Base-by-base conservation (phyloP, 2,329 filamentous ascomycete species). In the Corinectria fuckeliana region DNA sequence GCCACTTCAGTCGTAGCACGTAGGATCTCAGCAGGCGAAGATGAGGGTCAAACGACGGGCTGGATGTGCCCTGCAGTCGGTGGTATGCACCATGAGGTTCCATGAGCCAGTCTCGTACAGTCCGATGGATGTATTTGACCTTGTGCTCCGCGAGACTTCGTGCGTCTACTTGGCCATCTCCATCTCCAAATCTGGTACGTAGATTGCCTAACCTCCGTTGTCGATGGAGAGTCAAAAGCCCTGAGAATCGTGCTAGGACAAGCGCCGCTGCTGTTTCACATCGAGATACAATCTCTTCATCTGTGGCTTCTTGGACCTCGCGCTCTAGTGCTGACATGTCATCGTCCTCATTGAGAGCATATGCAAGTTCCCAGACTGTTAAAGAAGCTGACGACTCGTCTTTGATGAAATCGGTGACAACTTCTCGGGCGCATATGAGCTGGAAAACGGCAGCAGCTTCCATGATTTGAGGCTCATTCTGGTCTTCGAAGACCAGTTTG, bases 31-130 rank as follows among this genome's bases (percentile, higher is more conserved):
- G 51, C 0, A 75, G 67, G 1, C 72, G 67, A 7, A 75, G 62
- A 50, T 76, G 69, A 1, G 75, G 58, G 16, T 76, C 72, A 47
- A 75, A 75, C 0, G 36, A 47, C 0, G 26, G 3, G 0, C 65
- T 50, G 0, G 53, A 52, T 5, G 54, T 28, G 0, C 30, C 14
- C 0, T 61, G 28, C 1, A 75, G 55, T 3, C 61, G 64, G 2
- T 50, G 25, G 52, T 67, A 65, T 6, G 74, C 65, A 2, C 66
- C 64, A 1, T 60, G 21, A 1, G 62, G 50, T 5, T 63, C 59
- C 47, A 75, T 69, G 6, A 76, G 55, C 68, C 72, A 76, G 60
- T 76, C 74, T 3, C 73, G 69, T 6, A 76, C 72, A 0, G 74
- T 76, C 4, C 74, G 70, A 41, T 76, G 73, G 11, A 75, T 68